These are phyloP conservation scores for Leucogyrophana mollusca DNA, from an alignment of 768 basidiomycete genomes.

Conservation along the genomic window DNA sequence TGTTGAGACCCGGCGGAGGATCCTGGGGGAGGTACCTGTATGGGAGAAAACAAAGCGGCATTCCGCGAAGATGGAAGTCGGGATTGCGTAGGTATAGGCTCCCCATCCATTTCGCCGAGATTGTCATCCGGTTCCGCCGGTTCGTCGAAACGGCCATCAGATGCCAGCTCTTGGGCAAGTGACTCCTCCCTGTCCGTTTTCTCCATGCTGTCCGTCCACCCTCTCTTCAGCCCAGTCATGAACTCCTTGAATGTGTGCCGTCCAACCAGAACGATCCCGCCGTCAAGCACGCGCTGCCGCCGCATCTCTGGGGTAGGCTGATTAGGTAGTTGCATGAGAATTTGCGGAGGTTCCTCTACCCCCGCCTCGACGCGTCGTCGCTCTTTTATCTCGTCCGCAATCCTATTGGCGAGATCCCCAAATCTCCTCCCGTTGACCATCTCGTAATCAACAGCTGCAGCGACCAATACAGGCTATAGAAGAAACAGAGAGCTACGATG, in stretches of 20 bases:
- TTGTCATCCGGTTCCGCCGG: slow-evolving; percentile 33
- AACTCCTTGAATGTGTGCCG: slow-evolving; percentile 94
- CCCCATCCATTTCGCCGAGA: slow-evolving; percentile 27
- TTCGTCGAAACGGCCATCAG: slow-evolving; percentile 81
- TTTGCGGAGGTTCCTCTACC: slow-evolving; percentile 49
- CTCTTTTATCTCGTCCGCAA: slow-evolving; percentile 70
- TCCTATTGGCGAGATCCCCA: slow-evolving; percentile 78
- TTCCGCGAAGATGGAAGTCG: slow-evolving; percentile 34
- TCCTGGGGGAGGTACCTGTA: slow-evolving; percentile 21
- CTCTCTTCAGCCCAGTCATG: slow-evolving; percentile 79
- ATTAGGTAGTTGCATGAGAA: slow-evolving; percentile 48
- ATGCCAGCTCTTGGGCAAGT: slow-evolving; percentile 63
- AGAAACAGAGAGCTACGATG: slow-evolving; percentile 8
- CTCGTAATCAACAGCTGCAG: slow-evolving; percentile 92
- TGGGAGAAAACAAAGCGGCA: slow-evolving; percentile 32
- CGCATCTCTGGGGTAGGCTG: slow-evolving; percentile 51
- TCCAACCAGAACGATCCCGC: slow-evolving; percentile 84
- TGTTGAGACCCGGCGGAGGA: slow-evolving; percentile 14
- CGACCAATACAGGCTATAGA: slow-evolving; percentile 84
- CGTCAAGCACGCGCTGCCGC: slow-evolving; percentile 63
- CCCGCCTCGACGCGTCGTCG: slow-evolving; percentile 69
- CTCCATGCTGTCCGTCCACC: slow-evolving; percentile 77
- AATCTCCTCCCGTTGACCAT: slow-evolving; percentile 78
- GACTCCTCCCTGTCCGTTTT: slow-evolving; percentile 69
- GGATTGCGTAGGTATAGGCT: slow-evolving; percentile 41